A percentile compares a stretch with the other conserved stretches of the same genome.
Conservation (phyloP, 192 early-diverging fungal species). For the Coemansia pectinata region DNA sequence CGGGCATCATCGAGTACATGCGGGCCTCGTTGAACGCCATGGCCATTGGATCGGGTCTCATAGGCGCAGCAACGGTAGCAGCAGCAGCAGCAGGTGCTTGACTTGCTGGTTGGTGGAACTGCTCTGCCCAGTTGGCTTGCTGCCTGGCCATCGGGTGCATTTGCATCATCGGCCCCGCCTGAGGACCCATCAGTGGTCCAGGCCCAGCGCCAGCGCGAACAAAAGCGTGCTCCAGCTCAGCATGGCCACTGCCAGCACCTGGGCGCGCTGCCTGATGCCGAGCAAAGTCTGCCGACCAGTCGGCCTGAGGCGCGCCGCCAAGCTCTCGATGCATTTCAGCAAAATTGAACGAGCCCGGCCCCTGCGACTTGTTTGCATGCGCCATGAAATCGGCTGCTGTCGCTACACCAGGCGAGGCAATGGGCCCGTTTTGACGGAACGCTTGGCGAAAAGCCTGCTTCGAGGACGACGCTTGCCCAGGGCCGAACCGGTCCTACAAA, state of each 20-base stretch:
- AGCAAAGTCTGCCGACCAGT: constrained; percentile 77
- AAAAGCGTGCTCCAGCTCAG: constrained; percentile 53
- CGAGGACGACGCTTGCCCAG: constrained; percentile 42
- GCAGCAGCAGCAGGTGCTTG: constrained; percentile 11
- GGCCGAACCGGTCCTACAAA: constrained; percentile 43
- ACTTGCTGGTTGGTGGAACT: constrained; percentile 53
- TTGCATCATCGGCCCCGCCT: constrained; percentile 24
- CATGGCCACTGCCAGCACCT: constrained; percentile 20
- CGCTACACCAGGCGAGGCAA: constrained; percentile 18
- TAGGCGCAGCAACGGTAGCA: constrained; percentile 8
- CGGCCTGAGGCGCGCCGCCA: constrained; percentile 40
- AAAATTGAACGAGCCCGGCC: constrained; percentile 64
- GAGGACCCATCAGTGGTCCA: constrained; percentile 4
- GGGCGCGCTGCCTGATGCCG: constrained; percentile 50
- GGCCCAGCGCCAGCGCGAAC: constrained; percentile 15
- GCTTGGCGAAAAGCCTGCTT: constrained; percentile 47
- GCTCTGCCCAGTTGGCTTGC: constrained; percentile 52
- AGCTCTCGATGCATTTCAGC: constrained; percentile 71
- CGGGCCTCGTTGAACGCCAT: constrained; percentile 72
- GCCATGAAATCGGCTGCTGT: constrained; percentile 25
- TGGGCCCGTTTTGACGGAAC: constrained; percentile 35
- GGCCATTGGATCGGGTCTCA: constrained; percentile 41
- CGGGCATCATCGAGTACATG: constrained; percentile 47
- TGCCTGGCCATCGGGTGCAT: constrained; percentile 39
- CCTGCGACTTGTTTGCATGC: constrained; percentile 17